Base-by-base conservation (phyloP, 768 basidiomycete species). In the Chalciporus piperatus region DNA sequence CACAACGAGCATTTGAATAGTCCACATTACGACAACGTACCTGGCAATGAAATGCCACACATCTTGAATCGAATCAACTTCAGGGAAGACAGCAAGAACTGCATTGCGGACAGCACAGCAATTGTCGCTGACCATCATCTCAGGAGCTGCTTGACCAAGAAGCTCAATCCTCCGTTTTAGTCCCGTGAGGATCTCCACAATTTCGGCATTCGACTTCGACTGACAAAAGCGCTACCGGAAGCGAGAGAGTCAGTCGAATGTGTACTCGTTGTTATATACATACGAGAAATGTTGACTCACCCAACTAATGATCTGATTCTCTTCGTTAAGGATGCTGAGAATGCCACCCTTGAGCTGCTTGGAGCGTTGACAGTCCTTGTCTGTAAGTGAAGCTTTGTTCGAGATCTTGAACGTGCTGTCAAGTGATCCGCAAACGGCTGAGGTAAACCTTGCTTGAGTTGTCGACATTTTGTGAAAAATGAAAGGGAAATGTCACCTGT, bases 41-140 rank as follows among this genome's bases (percentile, higher is more conserved):
- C 64, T 30, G 20, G 45, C 43, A 8, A 58, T 35, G n/a, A 61
- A 59, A 22, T 65, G 64, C 50, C 50, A 62, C 0, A 64, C 56
- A 45, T 65, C 56, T 0, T 57, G 55, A 0, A 52, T 20, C 6
- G 52, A 41, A 6, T 25, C 38, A 0, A 23, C 45, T 3, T 50
- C 19, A 0, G 53, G 53, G 23, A 65, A 48, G 1, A 46, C 51
- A 1, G 30, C 12, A 12, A 22, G 9, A 4, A 64, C 22, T 0
- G 59, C 52, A 6, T 12, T 39, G 16, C 41, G 35, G 1, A 62
- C 51, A 16, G 54, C 51, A 47, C 62, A 66, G 45, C 64, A 64
- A 35, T 66, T 66, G 25, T 66, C 57, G 0, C 23, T 54, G 3
- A 62, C 47, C 6, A 50, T 53, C 47, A 59, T 56, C 12, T 59